Evolutionary conservation across 352 stramenopile species (phyloP).

Genomic region (Globisporangium polare): DNA sequence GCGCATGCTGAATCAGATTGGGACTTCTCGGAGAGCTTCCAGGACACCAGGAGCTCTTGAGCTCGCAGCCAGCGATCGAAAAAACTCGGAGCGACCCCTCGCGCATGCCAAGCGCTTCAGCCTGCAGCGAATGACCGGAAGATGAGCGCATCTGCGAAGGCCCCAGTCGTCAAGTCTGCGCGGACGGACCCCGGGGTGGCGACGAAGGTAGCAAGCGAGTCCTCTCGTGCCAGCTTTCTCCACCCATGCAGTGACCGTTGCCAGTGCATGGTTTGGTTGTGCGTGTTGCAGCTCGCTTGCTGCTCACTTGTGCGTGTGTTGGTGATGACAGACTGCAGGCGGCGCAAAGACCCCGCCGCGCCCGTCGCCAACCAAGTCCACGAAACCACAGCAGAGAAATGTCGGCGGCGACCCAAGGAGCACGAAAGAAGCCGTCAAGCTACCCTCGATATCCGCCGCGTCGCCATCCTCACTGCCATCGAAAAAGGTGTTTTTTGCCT

Average conservation of each 20-base stretch:
- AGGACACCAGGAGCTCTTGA: no score
- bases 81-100: no score
- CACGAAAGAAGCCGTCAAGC: conserved; percentile 39
- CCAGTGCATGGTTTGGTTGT: no score
- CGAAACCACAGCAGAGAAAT: conserved; percentile 14
- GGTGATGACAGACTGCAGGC: background rate
- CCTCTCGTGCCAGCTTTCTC: no score
- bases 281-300: background rate
- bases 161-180: conserved; percentile 2
- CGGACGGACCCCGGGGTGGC: background rate
- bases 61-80: background rate
- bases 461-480: conserved; percentile 15
- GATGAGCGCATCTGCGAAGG: background rate
- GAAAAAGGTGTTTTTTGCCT: conserved; percentile 35
- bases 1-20: no score
- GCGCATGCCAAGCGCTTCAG: no score
- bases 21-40: no score
- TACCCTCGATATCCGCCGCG: conserved; percentile 28
- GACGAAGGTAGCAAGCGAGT: conserved; percentile 5
- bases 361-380: conserved; percentile 4
- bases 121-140: background rate
- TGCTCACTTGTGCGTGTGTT: background rate
- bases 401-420: background rate
- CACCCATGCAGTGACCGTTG: no score
- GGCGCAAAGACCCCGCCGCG: background rate